phyloP scores from a whole-genome alignment of 495 filamentous ascomycete species.

The Podospora conica region DNA sequence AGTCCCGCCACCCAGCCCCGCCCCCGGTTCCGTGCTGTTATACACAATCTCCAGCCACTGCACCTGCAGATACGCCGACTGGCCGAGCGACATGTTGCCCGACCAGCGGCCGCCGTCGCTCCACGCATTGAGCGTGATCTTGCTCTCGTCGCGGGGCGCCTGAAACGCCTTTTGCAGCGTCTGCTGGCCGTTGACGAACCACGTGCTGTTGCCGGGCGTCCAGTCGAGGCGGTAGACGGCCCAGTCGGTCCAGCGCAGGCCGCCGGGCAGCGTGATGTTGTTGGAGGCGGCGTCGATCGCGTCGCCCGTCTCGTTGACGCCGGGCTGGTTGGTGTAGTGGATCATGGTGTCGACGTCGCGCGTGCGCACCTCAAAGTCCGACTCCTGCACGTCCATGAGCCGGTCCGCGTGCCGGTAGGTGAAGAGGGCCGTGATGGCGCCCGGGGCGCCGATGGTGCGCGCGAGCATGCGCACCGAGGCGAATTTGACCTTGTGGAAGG shows the following conservation, averaged over 20 bases:
- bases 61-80: conserved; percentile 59
- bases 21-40: conserved; percentile 42
- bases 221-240: conserved; percentile 69
- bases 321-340: conserved; percentile 73
- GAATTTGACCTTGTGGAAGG: conserved; percentile 45
- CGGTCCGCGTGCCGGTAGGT: conserved; percentile 44
- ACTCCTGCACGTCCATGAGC: conserved; percentile 53
- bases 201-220: conserved; percentile 52
- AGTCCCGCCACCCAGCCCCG: neutral
- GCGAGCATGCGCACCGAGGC: conserved; percentile 58
- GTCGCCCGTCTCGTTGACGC: conserved; percentile 38
- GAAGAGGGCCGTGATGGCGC: conserved; percentile 67
- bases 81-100: conserved; percentile 58
- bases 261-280: conserved; percentile 41
- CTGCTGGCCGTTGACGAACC: conserved; percentile 58
- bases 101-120: conserved; percentile 68
- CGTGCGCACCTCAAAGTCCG: conserved; percentile 72
- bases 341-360: conserved; percentile 48
- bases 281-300: conserved; percentile 38
- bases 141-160: conserved; percentile 52
- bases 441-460: conserved; percentile 45
- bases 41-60: conserved; percentile 71
- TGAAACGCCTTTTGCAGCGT: conserved; percentile 56
- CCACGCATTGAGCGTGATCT: conserved; percentile 68
- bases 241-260: conserved; percentile 58